Conservation (phyloP, 2,329 filamentous ascomycete genomes). For the Penicillium sp. region DNA sequence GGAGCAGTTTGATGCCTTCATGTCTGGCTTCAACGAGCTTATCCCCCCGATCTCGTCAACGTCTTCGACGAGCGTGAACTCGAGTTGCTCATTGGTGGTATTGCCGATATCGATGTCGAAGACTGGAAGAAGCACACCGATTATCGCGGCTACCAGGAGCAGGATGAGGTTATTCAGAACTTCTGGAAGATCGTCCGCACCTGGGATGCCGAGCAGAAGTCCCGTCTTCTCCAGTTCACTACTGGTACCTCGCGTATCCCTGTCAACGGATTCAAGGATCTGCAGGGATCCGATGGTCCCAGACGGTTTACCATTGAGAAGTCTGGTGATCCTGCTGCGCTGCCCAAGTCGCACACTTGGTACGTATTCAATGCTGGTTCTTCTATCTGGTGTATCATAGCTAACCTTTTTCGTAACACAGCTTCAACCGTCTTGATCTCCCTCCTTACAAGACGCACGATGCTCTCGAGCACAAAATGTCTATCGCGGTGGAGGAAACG, state of each 20-base stretch:
- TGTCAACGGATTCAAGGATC: constrained; percentile 98
- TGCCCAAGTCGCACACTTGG: constrained; percentile 98
- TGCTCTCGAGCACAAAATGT: constrained; percentile 81
- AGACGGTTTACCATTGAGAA: constrained; percentile 98
- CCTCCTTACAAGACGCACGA: constrained; percentile 91
- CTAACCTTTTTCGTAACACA: constrained; percentile 43
- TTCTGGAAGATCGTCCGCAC: constrained; percentile 96
- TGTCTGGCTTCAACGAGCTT: constrained; percentile 94
- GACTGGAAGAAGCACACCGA: constrained; percentile 99
- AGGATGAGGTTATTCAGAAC: constrained; percentile 93
- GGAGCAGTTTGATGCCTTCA: constrained; percentile 97
- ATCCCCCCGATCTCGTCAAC: constrained; percentile 96
- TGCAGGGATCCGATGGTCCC: constrained; percentile 94
- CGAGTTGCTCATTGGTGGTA: constrained; percentile 94
- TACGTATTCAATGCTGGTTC: constrained; percentile 52
- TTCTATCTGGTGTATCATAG: neutral
- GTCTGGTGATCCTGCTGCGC: constrained; percentile 81
- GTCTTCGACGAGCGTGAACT: constrained; percentile 98
- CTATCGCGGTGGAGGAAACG: constrained; percentile 96
- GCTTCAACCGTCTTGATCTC: constrained; percentile 95
- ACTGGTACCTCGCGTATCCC: constrained; percentile 97
- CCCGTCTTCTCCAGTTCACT: constrained; percentile 89
- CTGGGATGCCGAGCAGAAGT: constrained; percentile 99
- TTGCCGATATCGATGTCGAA: constrained; percentile 98
- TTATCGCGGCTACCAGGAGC: constrained; percentile 97